These are phyloP conservation scores for Cadophora malorum DNA, from an alignment of 2,329 filamentous ascomycete species.

Conservation along the genomic window DNA sequence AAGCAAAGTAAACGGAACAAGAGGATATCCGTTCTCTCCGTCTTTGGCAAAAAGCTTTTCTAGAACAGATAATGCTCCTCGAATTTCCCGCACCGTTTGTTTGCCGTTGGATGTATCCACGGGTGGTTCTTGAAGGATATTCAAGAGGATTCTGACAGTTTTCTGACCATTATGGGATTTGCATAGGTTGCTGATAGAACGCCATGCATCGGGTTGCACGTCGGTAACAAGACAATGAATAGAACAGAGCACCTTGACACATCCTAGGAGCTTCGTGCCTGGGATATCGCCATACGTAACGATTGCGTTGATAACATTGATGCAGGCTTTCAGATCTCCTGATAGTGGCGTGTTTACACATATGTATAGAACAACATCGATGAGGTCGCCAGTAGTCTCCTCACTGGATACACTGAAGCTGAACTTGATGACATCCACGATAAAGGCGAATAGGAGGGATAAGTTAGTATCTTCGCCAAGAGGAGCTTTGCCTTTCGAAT, in stretches of 20 bases:
- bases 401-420: constrained; percentile 73
- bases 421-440: constrained; percentile 76
- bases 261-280: constrained; percentile 64
- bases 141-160: constrained; percentile 69
- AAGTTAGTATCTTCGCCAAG: constrained; percentile 66
- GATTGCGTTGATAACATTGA: constrained; percentile 71
- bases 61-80: constrained; percentile 67
- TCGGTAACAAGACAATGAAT: constrained; percentile 70
- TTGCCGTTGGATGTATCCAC: constrained; percentile 55
- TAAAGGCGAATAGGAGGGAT: constrained; percentile 67
- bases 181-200: constrained; percentile 72
- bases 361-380: constrained; percentile 68
- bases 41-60: constrained; percentile 67
- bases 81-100: constrained; percentile 61
- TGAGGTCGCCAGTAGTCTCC: constrained; percentile 63
- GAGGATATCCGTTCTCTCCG: constrained; percentile 64
- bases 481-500: constrained; percentile 49
- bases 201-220: constrained; percentile 71
- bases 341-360: constrained; percentile 71
- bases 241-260: constrained; percentile 73
- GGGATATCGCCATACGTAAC: constrained; percentile 77
- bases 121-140: constrained; percentile 61
- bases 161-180: constrained; percentile 76
- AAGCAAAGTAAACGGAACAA: constrained; percentile 63
- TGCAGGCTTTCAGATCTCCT: constrained; percentile 70